These are phyloP conservation scores for Boletellus emodensis DNA, from an alignment of 768 basidiomycete species.

Conservation along the genomic window DNA sequence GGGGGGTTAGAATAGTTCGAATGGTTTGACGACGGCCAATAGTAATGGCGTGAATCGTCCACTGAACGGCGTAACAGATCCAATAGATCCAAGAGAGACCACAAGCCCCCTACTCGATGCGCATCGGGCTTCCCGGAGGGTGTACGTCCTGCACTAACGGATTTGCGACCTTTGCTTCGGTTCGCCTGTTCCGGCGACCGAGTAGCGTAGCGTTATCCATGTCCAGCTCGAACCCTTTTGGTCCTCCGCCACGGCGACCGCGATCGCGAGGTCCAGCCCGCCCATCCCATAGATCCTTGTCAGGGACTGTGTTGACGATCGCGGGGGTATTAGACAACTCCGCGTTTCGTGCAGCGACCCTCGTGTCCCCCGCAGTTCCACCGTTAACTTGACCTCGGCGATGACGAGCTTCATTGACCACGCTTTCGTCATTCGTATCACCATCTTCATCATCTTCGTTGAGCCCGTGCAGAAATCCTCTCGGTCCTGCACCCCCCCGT, in stretches of 20 bases:
- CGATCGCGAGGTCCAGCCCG: conserved; percentile 69
- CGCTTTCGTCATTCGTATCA: conserved; percentile 45
- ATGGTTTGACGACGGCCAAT: background rate
- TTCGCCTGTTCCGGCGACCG: conserved; percentile 58
- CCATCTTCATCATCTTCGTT: conserved; percentile 90
- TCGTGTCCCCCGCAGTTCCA: conserved; percentile 7
- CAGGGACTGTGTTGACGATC: conserved; percentile 13
- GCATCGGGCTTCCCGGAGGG: conserved; percentile 33
- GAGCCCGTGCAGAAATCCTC: conserved; percentile 77
- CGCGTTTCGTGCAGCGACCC: conserved; percentile 7
- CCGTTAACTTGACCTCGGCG: conserved; percentile 34
- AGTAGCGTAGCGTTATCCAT: conserved; percentile 83
- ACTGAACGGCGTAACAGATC: background rate
- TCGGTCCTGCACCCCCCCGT: conserved; percentile 69
- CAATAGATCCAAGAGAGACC: background rate
- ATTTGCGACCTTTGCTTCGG: conserved; percentile 28
- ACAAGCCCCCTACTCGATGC: conserved; percentile 15
- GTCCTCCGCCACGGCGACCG: conserved; percentile 32
- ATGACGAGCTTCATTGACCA: conserved; percentile 47
- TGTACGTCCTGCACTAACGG: conserved; percentile 30
- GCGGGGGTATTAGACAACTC: conserved; percentile 5
- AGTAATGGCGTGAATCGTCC: background rate
- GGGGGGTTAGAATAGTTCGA: background rate
- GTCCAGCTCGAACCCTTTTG: conserved; percentile 73
- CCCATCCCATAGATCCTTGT: conserved; percentile 47